These are phyloP conservation scores for Actinomortierella ambigua DNA, from an alignment of 371 early-diverging fungal species.

Conservation along the genomic window DNA sequence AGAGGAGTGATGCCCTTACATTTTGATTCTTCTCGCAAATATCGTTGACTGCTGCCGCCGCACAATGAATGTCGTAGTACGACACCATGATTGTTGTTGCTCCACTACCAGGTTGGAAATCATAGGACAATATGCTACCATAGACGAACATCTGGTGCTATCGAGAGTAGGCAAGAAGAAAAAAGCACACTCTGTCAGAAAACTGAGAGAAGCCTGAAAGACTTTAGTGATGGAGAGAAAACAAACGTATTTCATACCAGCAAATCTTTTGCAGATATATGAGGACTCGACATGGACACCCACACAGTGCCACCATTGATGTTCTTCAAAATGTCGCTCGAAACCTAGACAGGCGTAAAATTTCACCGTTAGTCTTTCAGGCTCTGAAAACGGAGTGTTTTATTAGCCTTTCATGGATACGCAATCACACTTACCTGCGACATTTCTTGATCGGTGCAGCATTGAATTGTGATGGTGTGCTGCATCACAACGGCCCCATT, in stretches of 20 bases:
- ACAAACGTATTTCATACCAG: too few species aligned
- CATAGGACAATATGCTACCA: conserved; percentile 29
- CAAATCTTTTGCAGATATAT: conserved; percentile 15
- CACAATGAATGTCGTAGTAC: conserved; percentile 47
- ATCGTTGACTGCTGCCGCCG: conserved; percentile 18
- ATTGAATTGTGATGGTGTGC: conserved; percentile 8
- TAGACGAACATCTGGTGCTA: not conserved
- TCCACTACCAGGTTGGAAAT: conserved; percentile 13
- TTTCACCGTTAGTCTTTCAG: not conserved
- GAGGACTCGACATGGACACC: conserved; percentile 16
- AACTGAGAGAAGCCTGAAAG: conserved; percentile 12
- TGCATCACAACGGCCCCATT: conserved; percentile 4
- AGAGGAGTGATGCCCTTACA: too few species aligned
- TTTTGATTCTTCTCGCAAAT: conserved; percentile 25
- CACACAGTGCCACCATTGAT: conserved; percentile 25
- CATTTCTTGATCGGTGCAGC: conserved; percentile 11
- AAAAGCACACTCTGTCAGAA: not conserved
- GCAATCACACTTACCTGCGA: conserved; percentile 7
- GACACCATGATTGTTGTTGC: conserved; percentile 26
- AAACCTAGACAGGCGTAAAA: conserved; percentile 10
- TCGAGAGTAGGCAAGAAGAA: not conserved
- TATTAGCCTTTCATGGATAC: not conserved
- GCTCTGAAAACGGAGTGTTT: too few species aligned
- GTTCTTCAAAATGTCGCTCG: conserved; percentile 10
- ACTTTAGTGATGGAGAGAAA: not conserved